Evolutionary conservation across 148 eudicot species (phyloP).

Genomic region (Limonium bicolor): DNA sequence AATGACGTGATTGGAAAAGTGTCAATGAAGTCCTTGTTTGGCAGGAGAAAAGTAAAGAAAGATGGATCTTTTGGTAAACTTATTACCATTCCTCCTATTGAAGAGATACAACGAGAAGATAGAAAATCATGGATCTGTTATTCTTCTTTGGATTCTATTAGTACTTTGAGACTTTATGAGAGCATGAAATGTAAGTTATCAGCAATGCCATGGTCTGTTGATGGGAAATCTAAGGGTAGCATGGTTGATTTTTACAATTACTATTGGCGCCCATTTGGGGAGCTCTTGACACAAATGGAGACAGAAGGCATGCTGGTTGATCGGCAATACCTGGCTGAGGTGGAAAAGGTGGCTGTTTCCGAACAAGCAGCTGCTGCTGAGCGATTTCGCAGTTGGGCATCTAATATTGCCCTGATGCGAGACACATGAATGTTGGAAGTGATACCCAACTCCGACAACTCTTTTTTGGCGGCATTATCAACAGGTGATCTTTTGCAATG

Average conservation of each 20-base stretch:
- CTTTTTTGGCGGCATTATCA: slow-evolving; percentile 73
- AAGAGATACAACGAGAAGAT: slow-evolving; percentile 64
- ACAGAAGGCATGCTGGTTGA: slow-evolving; percentile 92
- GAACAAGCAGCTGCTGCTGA: slow-evolving; percentile 73
- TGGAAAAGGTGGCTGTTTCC: slow-evolving; percentile 80
- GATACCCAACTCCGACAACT: slow-evolving; percentile 83
- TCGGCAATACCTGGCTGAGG: slow-evolving; percentile 62
- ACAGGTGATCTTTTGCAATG: slow-evolving; percentile 31
- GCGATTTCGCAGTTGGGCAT: slow-evolving; percentile 89
- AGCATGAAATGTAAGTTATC: slow-evolving; percentile 54
- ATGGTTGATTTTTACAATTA: slow-evolving; percentile 58
- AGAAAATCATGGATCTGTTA: slow-evolving; percentile 74
- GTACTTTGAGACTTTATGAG: slow-evolving; percentile 82
- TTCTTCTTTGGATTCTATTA: slow-evolving; percentile 79
- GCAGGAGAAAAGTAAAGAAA: slow-evolving; percentile 58
- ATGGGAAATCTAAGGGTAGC: slow-evolving; percentile 35
- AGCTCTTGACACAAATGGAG: slow-evolving; percentile 81
- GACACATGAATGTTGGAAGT: slow-evolving; percentile 88
- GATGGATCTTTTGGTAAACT: slow-evolving; percentile 85
- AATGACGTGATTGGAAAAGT: slow-evolving; percentile 57
- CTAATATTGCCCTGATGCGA: slow-evolving; percentile 79
- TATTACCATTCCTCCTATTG: slow-evolving; percentile 58
- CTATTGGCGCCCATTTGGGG: slow-evolving; percentile 93
- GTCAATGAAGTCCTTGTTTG: slow-evolving; percentile 89
- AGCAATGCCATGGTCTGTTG: slow-evolving; percentile 39